A percentile compares a stretch with the other conserved stretches of the same genome.
Conservation (phyloP, 2,329 filamentous ascomycete species). For the Cyphellophora attinorum region DNA sequence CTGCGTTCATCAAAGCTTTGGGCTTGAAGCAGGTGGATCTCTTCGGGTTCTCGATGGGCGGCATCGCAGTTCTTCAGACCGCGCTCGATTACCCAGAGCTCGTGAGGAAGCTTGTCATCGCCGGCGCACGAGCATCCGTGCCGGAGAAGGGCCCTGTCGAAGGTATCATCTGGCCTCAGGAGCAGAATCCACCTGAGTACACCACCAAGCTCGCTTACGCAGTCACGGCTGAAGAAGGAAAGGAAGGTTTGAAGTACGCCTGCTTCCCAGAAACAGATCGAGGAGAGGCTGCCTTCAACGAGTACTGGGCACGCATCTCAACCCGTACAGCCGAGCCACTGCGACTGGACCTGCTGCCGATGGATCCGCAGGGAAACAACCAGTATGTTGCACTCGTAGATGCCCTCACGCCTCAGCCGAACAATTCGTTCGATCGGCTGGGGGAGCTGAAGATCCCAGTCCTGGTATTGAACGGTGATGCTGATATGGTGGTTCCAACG, state of each 20-base stretch:
- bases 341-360: slow-evolving; percentile 5
- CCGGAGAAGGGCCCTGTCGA: slow-evolving; percentile 6
- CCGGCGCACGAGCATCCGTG: slow-evolving; percentile 5
- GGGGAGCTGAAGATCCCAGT: slow-evolving; percentile 9
- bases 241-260: slow-evolving; percentile 5
- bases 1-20: slow-evolving; percentile 10
- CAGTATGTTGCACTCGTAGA: slow-evolving; percentile 5
- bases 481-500: slow-evolving; percentile 9
- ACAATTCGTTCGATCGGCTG: slow-evolving; percentile 7
- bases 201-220: slow-evolving; percentile 4
- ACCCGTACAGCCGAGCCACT: slow-evolving; percentile 9
- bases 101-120: slow-evolving; percentile 8
- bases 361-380: slow-evolving; percentile 3
- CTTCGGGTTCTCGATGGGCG: slow-evolving; percentile 12
- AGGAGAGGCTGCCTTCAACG: slow-evolving; percentile 6
- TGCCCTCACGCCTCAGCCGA: slow-evolving; percentile 4
- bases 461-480: slow-evolving; percentile 9
- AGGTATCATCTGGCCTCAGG: slow-evolving; percentile 11
- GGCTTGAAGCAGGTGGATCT: slow-evolving; percentile 9
- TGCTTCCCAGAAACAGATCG: slow-evolving; percentile 8
- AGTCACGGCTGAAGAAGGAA: slow-evolving; percentile 4
- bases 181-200: slow-evolving; percentile 3
- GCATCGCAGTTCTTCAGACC: slow-evolving; percentile 7
- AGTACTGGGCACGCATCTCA: slow-evolving; percentile 7
- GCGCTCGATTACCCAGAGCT: slow-evolving; percentile 9